Evolutionary conservation across 306 rosid species (phyloP).

Genomic region (Astragalus membranaceus): DNA sequence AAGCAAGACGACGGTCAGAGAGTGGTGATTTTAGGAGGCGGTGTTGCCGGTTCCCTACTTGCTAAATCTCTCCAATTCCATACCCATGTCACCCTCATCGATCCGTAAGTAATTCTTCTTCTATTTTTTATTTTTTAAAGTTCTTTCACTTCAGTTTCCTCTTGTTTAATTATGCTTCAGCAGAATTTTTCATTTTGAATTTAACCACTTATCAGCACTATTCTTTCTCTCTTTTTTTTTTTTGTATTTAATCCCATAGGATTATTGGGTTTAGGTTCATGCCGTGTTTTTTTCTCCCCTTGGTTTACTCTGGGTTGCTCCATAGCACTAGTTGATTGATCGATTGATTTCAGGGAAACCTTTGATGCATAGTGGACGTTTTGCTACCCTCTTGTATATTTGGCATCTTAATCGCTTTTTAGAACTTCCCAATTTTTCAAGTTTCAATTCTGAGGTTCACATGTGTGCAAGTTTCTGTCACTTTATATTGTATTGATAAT

Average conservation of each 20-base stretch:
- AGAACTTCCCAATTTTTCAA: neutral
- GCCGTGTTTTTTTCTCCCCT: neutral
- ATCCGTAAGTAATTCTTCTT: conserved; percentile 34
- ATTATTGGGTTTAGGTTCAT: neutral
- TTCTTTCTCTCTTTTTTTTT: neutral
- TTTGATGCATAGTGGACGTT: neutral
- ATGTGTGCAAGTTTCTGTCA: neutral
- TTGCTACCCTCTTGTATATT: neutral
- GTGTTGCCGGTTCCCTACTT: conserved; percentile 59
- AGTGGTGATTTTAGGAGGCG: conserved; percentile 70
- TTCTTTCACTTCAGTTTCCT: neutral
- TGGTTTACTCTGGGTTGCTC: neutral
- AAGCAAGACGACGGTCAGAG: conserved; percentile 21
- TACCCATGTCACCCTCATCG: conserved; percentile 62
- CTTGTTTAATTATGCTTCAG: neutral
- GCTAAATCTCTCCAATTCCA: conserved; percentile 60
- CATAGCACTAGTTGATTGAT: neutral
- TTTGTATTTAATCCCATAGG: neutral
- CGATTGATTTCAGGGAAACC: neutral
- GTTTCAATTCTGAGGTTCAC: conserved; percentile 16
- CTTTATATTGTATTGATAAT: neutral
- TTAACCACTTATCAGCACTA: neutral
- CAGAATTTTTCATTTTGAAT: neutral
- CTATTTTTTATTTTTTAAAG: neutral
- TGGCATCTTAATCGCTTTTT: neutral